These are phyloP conservation scores for Amanita jacksonii DNA, from an alignment of 768 basidiomycete genomes.

Conservation along the genomic window DNA sequence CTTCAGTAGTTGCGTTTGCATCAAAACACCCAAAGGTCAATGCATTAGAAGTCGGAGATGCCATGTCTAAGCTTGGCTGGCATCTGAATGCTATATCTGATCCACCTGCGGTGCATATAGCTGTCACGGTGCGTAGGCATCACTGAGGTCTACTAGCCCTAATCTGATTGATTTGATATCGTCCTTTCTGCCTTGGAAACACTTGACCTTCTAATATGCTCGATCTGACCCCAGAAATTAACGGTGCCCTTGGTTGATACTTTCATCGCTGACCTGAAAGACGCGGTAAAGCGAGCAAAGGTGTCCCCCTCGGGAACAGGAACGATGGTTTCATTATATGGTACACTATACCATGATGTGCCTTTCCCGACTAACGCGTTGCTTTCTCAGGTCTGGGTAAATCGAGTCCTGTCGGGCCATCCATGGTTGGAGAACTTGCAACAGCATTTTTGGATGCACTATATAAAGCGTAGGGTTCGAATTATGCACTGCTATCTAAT, in stretches of 20 bases:
- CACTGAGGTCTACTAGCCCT: neutral
- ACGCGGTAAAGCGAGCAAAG: constrained; percentile 65
- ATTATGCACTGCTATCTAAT: no score
- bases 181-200: no score
- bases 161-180: neutral
- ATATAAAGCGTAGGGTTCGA: constrained; percentile 54
- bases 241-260: constrained; percentile 70
- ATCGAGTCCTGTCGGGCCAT: constrained; percentile 74
- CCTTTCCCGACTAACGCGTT: constrained; percentile 2
- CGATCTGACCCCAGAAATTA: constrained; percentile 68
- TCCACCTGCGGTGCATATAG: constrained; percentile 85
- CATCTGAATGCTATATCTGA: constrained; percentile 78
- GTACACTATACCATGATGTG: constrained; percentile 33
- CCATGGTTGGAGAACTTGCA: constrained; percentile 69
- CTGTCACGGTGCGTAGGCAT: constrained; percentile 65
- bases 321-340: constrained; percentile 87
- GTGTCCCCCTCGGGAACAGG: constrained; percentile 59
- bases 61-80: constrained; percentile 82
- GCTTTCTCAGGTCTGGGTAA: constrained; percentile 59
- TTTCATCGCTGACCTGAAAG: constrained; percentile 79
- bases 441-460: constrained; percentile 74
- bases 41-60: constrained; percentile 85
- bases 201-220: no score
- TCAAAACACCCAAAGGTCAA: constrained; percentile 53
- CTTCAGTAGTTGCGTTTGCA: constrained; percentile 86